Evolutionary conservation across 2,329 filamentous ascomycete genomes (phyloP).

Genomic region (Aaosphaeria pasadenensis): DNA sequence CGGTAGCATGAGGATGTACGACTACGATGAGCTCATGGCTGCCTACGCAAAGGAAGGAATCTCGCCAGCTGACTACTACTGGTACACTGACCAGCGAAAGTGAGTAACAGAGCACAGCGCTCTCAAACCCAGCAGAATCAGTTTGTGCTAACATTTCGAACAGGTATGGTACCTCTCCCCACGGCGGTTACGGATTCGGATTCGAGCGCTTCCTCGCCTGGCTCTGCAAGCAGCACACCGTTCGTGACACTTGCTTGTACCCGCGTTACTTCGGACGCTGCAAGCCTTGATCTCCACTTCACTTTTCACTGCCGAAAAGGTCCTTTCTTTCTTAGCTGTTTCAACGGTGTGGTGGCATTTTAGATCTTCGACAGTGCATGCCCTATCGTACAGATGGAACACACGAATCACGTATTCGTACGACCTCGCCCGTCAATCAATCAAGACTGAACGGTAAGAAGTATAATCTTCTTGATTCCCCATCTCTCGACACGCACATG

Average conservation of each 20-base stretch:
- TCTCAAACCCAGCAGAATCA: no score
- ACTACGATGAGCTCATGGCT: constrained; percentile 77
- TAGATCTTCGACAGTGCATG: no score
- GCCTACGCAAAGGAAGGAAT: constrained; percentile 88
- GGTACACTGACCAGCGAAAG: constrained; percentile 98
- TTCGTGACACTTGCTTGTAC: constrained; percentile 70
- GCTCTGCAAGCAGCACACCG: constrained; percentile 65
- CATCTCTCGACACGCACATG: no score
- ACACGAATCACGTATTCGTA: no score
- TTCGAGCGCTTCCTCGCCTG: constrained; percentile 76
- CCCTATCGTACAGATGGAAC: no score
- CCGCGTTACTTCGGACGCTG: constrained; percentile 78
- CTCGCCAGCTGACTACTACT: constrained; percentile 84
- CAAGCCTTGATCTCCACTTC: constrained; percentile 57
- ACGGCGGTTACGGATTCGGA: constrained; percentile 90
- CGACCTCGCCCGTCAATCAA: no score
- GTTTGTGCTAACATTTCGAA: not conserved
- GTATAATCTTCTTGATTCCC: no score
- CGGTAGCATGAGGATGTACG: constrained; percentile 93
- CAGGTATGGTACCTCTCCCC: constrained; percentile 86
- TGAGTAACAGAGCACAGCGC: constrained; percentile 47
- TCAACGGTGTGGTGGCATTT: no score
- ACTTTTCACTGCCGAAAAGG: no score
- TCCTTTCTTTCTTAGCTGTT: no score
- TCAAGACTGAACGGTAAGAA: no score